phyloP scores from a whole-genome alignment of 495 filamentous ascomycete species.

The Neurospora tetrasperma region DNA sequence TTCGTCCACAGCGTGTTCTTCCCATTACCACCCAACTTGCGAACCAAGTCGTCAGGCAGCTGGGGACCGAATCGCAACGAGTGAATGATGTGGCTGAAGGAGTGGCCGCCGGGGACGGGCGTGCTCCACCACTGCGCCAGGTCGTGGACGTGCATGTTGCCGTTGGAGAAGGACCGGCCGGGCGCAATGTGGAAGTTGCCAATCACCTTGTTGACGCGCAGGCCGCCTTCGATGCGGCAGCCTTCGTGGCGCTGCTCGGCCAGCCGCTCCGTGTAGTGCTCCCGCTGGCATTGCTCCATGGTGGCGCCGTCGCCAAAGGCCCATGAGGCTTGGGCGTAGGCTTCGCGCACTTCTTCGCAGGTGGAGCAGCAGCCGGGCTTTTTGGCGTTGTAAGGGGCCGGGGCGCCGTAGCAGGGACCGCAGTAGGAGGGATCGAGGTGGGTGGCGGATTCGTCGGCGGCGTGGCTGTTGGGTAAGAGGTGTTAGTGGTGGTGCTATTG shows the following conservation, averaged over 20 bases:
- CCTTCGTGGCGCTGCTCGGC: conserved; percentile 82
- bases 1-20: conserved; percentile 61
- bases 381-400: conserved; percentile 52
- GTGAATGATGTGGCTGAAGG: conserved; percentile 86
- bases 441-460: conserved; percentile 51
- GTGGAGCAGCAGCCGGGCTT: conserved; percentile 90
- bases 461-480: conserved; percentile 33
- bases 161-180: conserved; percentile 76
- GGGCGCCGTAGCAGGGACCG: conserved; percentile 83
- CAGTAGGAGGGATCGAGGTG: conserved; percentile 92
- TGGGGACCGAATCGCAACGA: conserved; percentile 82
- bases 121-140: conserved; percentile 81
- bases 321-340: conserved; percentile 82
- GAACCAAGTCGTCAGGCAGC: conserved; percentile 63
- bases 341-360: conserved; percentile 90
- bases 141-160: conserved; percentile 96
- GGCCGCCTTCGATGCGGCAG: conserved; percentile 84
- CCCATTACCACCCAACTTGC: conserved; percentile 37
- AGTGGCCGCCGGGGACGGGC: conserved; percentile 55
- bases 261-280: conserved; percentile 82
- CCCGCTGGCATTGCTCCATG: conserved; percentile 90
- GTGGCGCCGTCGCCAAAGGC: conserved; percentile 85
- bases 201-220: conserved; percentile 95
- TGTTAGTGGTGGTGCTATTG: conserved; percentile 4
- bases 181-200: conserved; percentile 99